A percentile compares a stretch with the other conserved stretches of the same genome.
These are phyloP conservation scores for Lycium barbarum DNA, from an alignment of 257 asterid species.

Conservation along the genomic window DNA sequence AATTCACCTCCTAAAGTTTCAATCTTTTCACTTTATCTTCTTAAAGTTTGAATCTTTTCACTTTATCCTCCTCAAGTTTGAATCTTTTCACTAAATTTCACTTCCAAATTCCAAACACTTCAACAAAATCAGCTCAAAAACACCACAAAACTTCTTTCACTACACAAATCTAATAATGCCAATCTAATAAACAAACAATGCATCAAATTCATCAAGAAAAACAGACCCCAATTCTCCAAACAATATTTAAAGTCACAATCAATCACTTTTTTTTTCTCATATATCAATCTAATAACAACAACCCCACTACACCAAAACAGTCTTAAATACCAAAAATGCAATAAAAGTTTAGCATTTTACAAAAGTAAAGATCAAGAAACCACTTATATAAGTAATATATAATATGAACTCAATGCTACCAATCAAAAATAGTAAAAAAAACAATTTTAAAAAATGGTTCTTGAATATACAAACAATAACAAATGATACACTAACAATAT, in stretches of 20 bases:
- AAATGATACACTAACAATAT: background rate
- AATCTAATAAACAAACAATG: background rate
- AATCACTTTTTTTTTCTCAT: background rate
- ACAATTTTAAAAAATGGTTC: background rate
- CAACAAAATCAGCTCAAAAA: slow-evolving; percentile 25
- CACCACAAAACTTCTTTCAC: background rate
- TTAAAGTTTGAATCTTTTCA: slow-evolving; percentile 1
- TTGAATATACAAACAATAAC: background rate
- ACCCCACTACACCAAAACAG: slow-evolving; percentile 23
- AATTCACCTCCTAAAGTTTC: slow-evolving; percentile 21
- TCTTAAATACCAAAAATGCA: background rate
- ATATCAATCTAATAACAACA: slow-evolving; percentile 20
- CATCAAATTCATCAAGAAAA: background rate
- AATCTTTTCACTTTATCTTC: background rate
- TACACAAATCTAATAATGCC: background rate
- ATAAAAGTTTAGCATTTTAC: background rate
- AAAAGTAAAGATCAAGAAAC: slow-evolving; percentile 1
- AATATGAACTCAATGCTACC: background rate
- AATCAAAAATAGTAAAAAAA: background rate
- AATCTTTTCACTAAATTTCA: background rate
- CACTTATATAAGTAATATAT: background rate
- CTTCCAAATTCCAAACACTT: background rate
- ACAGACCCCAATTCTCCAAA: background rate
- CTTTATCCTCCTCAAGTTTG: background rate
- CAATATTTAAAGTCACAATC: background rate